phyloP scores from a whole-genome alignment of 2,329 filamentous ascomycete species.

The Aspergillus intermedius region DNA sequence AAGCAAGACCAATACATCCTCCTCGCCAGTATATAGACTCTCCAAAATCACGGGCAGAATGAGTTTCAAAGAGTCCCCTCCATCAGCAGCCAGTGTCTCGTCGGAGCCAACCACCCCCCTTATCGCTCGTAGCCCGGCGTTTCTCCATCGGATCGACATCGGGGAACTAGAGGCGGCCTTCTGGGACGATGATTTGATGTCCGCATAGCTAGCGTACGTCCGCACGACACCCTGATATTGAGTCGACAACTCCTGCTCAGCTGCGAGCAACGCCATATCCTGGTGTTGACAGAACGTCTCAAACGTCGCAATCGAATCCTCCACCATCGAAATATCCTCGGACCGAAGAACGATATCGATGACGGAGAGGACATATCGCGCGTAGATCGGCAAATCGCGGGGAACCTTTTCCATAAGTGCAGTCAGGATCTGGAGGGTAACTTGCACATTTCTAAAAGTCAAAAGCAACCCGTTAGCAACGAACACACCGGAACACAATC shows the following conservation, averaged over 20 bases:
- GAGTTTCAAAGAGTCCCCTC: constrained; percentile 67
- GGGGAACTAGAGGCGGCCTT: constrained; percentile 60
- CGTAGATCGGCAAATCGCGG: constrained; percentile 84
- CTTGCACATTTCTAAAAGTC: constrained; percentile 70
- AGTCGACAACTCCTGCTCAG: constrained; percentile 73
- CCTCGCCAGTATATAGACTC: constrained; percentile 63
- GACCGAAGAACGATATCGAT: constrained; percentile 76
- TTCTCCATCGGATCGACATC: constrained; percentile 71
- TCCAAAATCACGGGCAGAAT: constrained; percentile 80
- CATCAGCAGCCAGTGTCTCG: constrained; percentile 67
- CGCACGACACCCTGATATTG: constrained; percentile 78
- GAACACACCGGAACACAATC: background rate
- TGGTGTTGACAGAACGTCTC: constrained; percentile 83
- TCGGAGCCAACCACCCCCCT: constrained; percentile 76
- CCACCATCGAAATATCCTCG: constrained; percentile 84
- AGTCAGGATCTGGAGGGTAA: constrained; percentile 86
- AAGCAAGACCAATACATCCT: constrained; percentile 62
- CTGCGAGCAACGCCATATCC: constrained; percentile 75
- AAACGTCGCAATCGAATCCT: constrained; percentile 81
- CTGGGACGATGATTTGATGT: constrained; percentile 46
- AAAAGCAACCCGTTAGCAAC: constrained; percentile 1
- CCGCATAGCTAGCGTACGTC: constrained; percentile 73
- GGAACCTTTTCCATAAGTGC: constrained; percentile 90
- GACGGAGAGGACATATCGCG: constrained; percentile 74
- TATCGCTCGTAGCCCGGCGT: constrained; percentile 68